Conservation (phyloP, 2,329 filamentous ascomycete species). For the Pyrenochaeta sp. region DNA sequence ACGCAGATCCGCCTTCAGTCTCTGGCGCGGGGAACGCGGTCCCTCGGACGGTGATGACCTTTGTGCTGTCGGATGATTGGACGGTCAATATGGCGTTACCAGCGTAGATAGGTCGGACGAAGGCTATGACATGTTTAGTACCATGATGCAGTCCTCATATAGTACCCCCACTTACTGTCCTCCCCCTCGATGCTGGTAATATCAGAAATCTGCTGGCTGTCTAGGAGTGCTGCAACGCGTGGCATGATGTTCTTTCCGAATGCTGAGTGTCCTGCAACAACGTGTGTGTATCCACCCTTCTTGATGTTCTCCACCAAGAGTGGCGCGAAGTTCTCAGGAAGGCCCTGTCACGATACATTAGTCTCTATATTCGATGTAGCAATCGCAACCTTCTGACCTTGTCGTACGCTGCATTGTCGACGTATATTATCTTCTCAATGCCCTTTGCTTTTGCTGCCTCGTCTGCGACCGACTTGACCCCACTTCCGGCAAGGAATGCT, state of each 20-base stretch:
- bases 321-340: slow-evolving; percentile 94
- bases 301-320: slow-evolving; percentile 96
- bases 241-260: slow-evolving; percentile 97
- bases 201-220: slow-evolving; percentile 93
- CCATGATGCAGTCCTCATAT: background rate
- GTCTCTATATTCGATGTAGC: background rate
- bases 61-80: slow-evolving; percentile 84
- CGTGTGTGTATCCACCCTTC: slow-evolving; percentile 91
- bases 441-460: slow-evolving; percentile 90
- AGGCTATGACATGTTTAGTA: slow-evolving; percentile 60
- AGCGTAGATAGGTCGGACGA: slow-evolving; percentile 95
- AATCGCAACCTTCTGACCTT: slow-evolving; percentile 67
- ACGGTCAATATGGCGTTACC: slow-evolving; percentile 97
- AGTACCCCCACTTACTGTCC: slow-evolving; percentile 68
- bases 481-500: slow-evolving; percentile 84
- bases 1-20: slow-evolving; percentile 74
- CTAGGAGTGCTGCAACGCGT: slow-evolving; percentile 87
- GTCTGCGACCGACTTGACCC: slow-evolving; percentile 77
- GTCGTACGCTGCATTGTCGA: slow-evolving; percentile 91
- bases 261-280: slow-evolving; percentile 88
- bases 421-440: slow-evolving; percentile 87
- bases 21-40: slow-evolving; percentile 86
- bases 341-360: slow-evolving; percentile 61
- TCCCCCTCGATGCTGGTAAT: slow-evolving; percentile 86
- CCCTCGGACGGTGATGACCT: slow-evolving; percentile 90